Conservation (phyloP, 371 early-diverging fungal species). For the Parasitella parasitica region DNA sequence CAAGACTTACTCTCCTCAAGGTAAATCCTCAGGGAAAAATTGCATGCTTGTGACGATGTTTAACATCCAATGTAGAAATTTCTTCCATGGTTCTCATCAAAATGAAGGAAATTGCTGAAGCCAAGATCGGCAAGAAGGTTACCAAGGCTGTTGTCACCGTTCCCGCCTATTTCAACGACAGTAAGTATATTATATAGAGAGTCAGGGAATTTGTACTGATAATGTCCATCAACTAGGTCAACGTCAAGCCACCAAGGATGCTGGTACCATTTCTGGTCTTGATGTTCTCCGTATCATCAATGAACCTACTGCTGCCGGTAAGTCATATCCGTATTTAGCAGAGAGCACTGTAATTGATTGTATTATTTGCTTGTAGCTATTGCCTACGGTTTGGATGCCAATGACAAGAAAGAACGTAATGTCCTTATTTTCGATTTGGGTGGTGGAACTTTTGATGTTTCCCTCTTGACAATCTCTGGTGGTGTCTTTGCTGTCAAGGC, state of each 20-base stretch:
- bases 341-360: not conserved
- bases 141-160: slow-evolving; percentile 93
- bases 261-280: slow-evolving; percentile 79
- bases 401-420: slow-evolving; percentile 73
- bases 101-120: slow-evolving; percentile 92
- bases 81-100: slow-evolving; percentile 89
- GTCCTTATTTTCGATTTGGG: slow-evolving; percentile 95
- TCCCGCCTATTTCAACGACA: slow-evolving; percentile 83
- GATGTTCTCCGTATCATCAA: slow-evolving; percentile 87
- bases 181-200: slow-evolving; percentile 12
- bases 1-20: slow-evolving; percentile 84
- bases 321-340: not conserved
- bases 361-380: slow-evolving; percentile 60
- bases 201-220: not conserved
- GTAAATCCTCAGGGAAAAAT: slow-evolving; percentile 22
- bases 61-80: slow-evolving; percentile 55
- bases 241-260: slow-evolving; percentile 86
- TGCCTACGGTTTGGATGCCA: slow-evolving; percentile 89
- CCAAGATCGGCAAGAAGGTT: slow-evolving; percentile 80
- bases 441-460: slow-evolving; percentile 95
- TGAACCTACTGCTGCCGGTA: slow-evolving; percentile 92
- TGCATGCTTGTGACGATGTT: slow-evolving; percentile 3
- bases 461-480: slow-evolving; percentile 76
- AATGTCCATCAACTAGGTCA: slow-evolving; percentile 70
- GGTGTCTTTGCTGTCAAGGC: slow-evolving; percentile 94